Base-by-base conservation (phyloP, 1,139 yeast genomes). In the Spathaspora sp. region DNA sequence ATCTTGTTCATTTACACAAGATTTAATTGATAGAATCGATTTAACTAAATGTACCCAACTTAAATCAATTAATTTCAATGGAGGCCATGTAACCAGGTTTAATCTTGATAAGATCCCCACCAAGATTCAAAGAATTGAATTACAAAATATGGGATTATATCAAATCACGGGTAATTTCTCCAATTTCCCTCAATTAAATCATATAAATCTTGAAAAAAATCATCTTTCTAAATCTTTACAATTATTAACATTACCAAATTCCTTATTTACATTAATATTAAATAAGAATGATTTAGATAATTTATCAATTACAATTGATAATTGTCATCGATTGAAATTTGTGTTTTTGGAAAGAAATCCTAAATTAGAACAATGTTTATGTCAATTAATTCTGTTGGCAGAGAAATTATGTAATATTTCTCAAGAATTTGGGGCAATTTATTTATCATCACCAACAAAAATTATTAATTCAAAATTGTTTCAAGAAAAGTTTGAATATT, bases 181-280 rank as follows among this genome's bases (percentile, higher is more conserved):
- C 11, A 17, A 36, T 8, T 45, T 47, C 20, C 38, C 23, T 11
- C 15, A 39, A 8, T 27, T 50, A 18, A 38, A 24, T 16, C 38
- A 40, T 20, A 43, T 50, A n/a, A 46, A 50, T 33, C 38, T 50
- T 11, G 50, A 47, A 37, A 26, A 41, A 7, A 50, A 50, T 40
- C 34, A 44, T 17, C 25, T 50, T 34, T 42, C 44, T 2, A 23
- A 38, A 15, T 27, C 43, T 24, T 33, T 43, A 15, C 42, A 34
- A 20, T 25, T 11, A 16, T 25, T 43, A 31, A 34, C 43, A 16
- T 41, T 47, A n/a, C 50, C 50, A 15, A 33, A 43, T 25, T 47
- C 50, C 9, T 25, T 47, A 17, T 27, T 34, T 7, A 39, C 44
- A 7, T 37, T 47, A 11, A 38, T 43, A 13, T 16, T 45, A 9